phyloP scores from a whole-genome alignment of 2,329 filamentous ascomycete species.

The Lecanicillium sp. region DNA sequence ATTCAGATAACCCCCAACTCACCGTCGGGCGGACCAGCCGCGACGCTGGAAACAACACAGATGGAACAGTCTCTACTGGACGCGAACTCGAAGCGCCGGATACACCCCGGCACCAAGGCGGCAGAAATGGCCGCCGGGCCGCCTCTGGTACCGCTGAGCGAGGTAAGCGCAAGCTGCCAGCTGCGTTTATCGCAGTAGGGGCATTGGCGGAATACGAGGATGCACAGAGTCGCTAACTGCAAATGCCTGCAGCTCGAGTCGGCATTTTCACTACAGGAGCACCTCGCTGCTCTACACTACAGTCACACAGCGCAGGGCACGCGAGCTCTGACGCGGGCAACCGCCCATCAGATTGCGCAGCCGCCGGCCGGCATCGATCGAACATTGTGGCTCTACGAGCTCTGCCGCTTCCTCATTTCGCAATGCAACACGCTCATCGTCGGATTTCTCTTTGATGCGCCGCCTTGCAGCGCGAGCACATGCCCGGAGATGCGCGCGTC shows the following conservation, averaged over 20 bases:
- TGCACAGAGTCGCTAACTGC: constrained; percentile 1
- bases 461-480: constrained; percentile 80
- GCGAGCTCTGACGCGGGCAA: constrained; percentile 66
- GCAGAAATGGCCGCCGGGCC: constrained; percentile 89
- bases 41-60: constrained; percentile 53
- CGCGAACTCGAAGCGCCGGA: constrained; percentile 71
- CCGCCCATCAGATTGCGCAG: constrained; percentile 69
- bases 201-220: too few relatives aligned
- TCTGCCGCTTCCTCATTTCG: constrained; percentile 90
- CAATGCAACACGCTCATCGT: constrained; percentile 91
- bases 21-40: constrained; percentile 52
- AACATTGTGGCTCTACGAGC: constrained; percentile 94
- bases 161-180: constrained; percentile 49
- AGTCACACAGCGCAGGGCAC: constrained; percentile 65
- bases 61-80: constrained; percentile 61
- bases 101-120: constrained; percentile 88
- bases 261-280: constrained; percentile 94
- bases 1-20: constrained; percentile 83
- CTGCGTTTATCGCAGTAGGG: not conserved
- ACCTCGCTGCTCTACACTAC: constrained; percentile 87
- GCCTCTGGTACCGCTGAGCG: constrained; percentile 75
- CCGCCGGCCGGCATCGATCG: constrained; percentile 78
- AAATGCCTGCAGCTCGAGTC: constrained; percentile 70
- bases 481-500: constrained; percentile 98
- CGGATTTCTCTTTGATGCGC: constrained; percentile 84